Conservation (phyloP, 192 early-diverging fungal species). For the Blastocladiella britannica region DNA sequence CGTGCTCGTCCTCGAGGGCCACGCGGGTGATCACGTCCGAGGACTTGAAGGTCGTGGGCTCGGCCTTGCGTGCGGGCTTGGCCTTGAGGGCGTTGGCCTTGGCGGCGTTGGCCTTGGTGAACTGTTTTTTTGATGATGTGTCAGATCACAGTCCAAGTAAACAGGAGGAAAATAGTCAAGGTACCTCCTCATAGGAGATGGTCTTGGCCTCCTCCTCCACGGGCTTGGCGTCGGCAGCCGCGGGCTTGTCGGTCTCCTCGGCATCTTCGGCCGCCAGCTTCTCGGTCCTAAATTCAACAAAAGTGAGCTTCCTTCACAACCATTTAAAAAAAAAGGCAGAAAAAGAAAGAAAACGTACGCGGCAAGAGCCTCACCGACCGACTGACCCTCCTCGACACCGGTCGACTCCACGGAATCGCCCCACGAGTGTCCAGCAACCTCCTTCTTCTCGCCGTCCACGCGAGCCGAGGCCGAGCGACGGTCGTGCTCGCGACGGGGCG, state of each 20-base stretch:
- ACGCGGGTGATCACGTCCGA: slow-evolving; percentile 44
- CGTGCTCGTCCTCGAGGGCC: slow-evolving; percentile 52
- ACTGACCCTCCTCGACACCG: neutral
- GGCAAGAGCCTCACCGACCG: neutral
- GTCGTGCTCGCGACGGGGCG: neutral
- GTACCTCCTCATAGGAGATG: neutral
- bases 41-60: slow-evolving; percentile 64
- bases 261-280: neutral
- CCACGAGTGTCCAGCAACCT: neutral
- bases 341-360: neutral
- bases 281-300: neutral
- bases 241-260: neutral
- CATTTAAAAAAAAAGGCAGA: neutral
- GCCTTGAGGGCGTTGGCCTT: slow-evolving; percentile 35
- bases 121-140: no score
- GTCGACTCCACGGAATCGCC: neutral
- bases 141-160: no score
- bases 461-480: neutral
- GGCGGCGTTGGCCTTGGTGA: slow-evolving; percentile 46
- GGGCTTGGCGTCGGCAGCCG: neutral
- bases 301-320: neutral
- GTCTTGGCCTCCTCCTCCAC: neutral
- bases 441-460: neutral
- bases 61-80: slow-evolving; percentile 51
- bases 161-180: no score